Evolutionary conservation across 2,329 filamentous ascomycete species (phyloP).

Genomic region (Apiospora arundinis): DNA sequence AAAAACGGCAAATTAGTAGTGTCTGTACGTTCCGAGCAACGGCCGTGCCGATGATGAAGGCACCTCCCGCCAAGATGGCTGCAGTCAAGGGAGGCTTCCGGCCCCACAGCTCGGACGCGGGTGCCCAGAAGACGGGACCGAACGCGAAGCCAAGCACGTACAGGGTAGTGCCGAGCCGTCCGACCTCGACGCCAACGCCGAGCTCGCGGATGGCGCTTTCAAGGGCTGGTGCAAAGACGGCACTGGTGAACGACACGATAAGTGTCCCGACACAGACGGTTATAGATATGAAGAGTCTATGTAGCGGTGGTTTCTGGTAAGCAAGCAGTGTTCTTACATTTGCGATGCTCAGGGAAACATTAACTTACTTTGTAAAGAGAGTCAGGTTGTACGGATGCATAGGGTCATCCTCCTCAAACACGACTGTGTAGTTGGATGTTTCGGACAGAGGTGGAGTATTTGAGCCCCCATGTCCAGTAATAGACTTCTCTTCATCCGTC

Average conservation of each 20-base stretch:
- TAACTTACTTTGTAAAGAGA: not conserved
- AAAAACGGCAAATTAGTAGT: conserved; percentile 16
- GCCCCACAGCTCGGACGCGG: conserved; percentile 19
- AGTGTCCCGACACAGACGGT: conserved; percentile 15
- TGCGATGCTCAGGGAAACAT: not conserved
- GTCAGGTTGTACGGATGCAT: conserved; percentile 1
- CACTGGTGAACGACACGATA: conserved; percentile 19
- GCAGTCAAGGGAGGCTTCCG: not conserved
- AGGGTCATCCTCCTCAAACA: conserved; percentile 17
- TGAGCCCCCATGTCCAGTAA: not conserved
- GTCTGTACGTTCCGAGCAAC: not conserved
- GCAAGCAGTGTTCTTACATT: not conserved
- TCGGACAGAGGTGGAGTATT: not conserved
- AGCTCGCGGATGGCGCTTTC: not conserved
- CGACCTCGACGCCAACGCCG: not conserved
- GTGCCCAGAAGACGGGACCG: conserved; percentile 21
- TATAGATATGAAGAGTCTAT: conserved; percentile 1
- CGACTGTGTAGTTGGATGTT: conserved; percentile 15
- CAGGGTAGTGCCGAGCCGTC: conserved; percentile 10
- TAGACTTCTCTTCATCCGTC: not conserved
- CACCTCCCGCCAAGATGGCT: not conserved
- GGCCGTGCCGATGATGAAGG: conserved; percentile 7
- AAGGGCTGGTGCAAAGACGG: conserved; percentile 15
- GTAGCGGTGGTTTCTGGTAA: not conserved
- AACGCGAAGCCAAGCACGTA: conserved; percentile 20